Evolutionary conservation across 2,329 filamentous ascomycete genomes (phyloP).

Genomic region (Claviceps citrina): DNA sequence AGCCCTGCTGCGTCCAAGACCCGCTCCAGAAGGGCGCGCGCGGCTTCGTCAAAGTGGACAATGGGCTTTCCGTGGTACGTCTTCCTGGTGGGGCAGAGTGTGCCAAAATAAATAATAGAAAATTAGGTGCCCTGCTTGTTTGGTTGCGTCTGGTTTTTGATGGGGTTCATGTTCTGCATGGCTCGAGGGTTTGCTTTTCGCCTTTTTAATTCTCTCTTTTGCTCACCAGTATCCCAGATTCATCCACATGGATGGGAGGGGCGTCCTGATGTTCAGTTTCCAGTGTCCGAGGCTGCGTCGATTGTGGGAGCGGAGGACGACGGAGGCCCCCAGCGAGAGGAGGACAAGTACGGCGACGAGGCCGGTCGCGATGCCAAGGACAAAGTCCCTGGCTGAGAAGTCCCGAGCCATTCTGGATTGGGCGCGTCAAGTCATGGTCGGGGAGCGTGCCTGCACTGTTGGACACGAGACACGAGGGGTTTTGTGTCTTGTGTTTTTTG

Average conservation of each 20-base stretch:
- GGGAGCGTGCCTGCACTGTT: no score
- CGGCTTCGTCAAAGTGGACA: constrained; percentile 29
- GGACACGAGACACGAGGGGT: no score
- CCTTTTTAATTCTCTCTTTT: no score
- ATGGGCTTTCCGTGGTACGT: constrained; percentile 15
- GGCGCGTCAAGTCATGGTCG: no score
- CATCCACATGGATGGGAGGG: constrained; percentile 43
- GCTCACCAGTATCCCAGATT: constrained; percentile 46
- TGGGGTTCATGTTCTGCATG: no score
- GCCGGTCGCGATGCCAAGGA: constrained; percentile 16
- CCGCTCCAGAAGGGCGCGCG: constrained; percentile 31
- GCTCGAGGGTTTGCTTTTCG: no score
- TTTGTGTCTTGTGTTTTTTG: no score
- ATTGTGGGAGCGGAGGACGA: constrained; percentile 14
- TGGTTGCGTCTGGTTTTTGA: no score
- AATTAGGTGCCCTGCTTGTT: background rate
- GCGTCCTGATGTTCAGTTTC: constrained; percentile 34
- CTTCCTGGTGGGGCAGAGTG: constrained; percentile 13
- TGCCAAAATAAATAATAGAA: background rate
- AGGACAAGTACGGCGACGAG: constrained; percentile 10
- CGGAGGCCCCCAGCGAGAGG: constrained; percentile 7
- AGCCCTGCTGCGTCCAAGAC: constrained; percentile 30
- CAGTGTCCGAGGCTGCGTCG: constrained; percentile 39
- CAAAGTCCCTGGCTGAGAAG: constrained; percentile 12
- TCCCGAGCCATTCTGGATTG: background rate